phyloP scores from a whole-genome alignment of 2,329 filamentous ascomycete species.

The Gaeumannomyces sp. region DNA sequence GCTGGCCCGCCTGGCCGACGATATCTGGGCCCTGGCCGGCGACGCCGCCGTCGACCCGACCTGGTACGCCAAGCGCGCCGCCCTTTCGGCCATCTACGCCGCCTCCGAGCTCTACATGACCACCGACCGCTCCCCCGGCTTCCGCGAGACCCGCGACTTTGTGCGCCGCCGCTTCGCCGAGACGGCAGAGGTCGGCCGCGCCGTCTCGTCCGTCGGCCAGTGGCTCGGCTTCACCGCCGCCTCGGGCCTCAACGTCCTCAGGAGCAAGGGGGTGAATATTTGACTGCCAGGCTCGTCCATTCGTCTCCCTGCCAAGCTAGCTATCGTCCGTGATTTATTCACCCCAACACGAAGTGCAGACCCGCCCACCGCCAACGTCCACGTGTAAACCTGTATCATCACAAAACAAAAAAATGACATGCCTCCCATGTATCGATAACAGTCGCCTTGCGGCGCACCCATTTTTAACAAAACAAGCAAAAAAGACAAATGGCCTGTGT shows the following conservation, averaged over 20 bases:
- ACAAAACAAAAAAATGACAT: neutral
- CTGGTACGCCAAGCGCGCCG: slow-evolving; percentile 71
- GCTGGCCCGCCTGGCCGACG: slow-evolving; percentile 76
- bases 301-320: too few species aligned
- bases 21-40: slow-evolving; percentile 83
- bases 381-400: neutral
- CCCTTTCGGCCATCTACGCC: slow-evolving; percentile 55
- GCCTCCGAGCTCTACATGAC: slow-evolving; percentile 91
- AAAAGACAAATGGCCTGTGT: neutral
- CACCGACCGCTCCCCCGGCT: slow-evolving; percentile 69
- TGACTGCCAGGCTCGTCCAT: slow-evolving; percentile 31
- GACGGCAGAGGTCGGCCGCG: slow-evolving; percentile 53
- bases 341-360: neutral
- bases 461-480: neutral
- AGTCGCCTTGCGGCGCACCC: neutral
- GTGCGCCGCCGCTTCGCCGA: slow-evolving; percentile 70
- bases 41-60: slow-evolving; percentile 75
- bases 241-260: slow-evolving; percentile 71
- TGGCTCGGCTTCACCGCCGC: slow-evolving; percentile 79
- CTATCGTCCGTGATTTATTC: neutral
- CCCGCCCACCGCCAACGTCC: neutral
- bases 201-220: slow-evolving; percentile 58
- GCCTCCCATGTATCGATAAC: neutral
- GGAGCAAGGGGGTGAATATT: slow-evolving; percentile 82
- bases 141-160: slow-evolving; percentile 72